A percentile compares a stretch with the other conserved stretches of the same genome.
Evolutionary conservation across 345 rosid species (phyloP).

Genomic region (Rhizophora mangle): DNA sequence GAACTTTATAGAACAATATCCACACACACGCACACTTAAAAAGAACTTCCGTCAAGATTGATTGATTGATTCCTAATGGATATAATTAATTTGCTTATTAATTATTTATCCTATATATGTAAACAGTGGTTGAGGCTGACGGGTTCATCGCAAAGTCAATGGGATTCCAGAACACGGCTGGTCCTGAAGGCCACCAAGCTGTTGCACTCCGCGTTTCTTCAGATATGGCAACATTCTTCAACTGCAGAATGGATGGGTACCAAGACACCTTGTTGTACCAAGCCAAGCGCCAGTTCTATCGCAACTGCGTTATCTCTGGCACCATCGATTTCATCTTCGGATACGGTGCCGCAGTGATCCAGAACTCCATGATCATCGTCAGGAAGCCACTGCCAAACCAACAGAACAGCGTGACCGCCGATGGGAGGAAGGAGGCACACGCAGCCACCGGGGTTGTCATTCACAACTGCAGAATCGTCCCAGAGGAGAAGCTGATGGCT

Average conservation of each 20-base stretch:
- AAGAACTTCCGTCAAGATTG: too few species aligned
- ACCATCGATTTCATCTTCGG: slow-evolving; percentile 85
- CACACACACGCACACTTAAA: too few species aligned
- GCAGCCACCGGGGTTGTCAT: slow-evolving; percentile 48
- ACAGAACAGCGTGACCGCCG: slow-evolving; percentile 56
- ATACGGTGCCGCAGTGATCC: slow-evolving; percentile 48
- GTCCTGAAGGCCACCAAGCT: slow-evolving; percentile 60
- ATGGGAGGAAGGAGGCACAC: slow-evolving; percentile 28
- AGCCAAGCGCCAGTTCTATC: slow-evolving; percentile 60
- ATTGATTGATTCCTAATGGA: too few species aligned
- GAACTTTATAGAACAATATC: not conserved
- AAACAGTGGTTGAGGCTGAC: slow-evolving; percentile 46
- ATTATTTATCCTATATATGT: not conserved
- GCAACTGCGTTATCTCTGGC: slow-evolving; percentile 62
- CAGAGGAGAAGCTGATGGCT: slow-evolving; percentile 45
- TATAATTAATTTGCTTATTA: too few species aligned
- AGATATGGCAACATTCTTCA: slow-evolving; percentile 48
- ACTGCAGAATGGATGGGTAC: slow-evolving; percentile 64
- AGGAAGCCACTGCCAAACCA: slow-evolving; percentile 44
- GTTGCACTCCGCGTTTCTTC: slow-evolving; percentile 62
- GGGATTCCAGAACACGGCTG: slow-evolving; percentile 74
- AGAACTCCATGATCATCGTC: slow-evolving; percentile 60
- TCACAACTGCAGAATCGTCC: slow-evolving; percentile 74
- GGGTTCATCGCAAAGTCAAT: slow-evolving; percentile 64
- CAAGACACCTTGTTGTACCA: slow-evolving; percentile 69